Evolutionary conservation across 2,329 filamentous ascomycete genomes (phyloP), one percentile per base, ranked within the genome.

Genomic region (Ilyonectria mors-panacis): DNA sequence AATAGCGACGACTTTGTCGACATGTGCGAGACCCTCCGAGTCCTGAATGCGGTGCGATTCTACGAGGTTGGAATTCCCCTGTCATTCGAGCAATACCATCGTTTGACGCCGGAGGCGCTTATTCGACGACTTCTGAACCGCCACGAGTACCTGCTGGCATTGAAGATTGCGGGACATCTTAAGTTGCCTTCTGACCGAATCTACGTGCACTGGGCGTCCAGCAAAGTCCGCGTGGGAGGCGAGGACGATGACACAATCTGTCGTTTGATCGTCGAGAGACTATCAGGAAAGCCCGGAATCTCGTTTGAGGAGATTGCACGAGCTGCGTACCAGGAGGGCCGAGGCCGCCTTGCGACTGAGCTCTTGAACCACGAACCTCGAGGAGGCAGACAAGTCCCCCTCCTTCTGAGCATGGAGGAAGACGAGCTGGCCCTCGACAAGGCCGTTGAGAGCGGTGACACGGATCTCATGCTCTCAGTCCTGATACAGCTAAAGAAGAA

Each of bases 1-100:
- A 98, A 96, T 80, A 98, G 95, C 77, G 96, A 99, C 77, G 95
- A 99, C 71, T 99, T 98, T 81, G 96, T 99, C 60, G 95, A 98
- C 70, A 98, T 98, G 92, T 97, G 94, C 73, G 95, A 99, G 80
- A 96, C 92, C 1, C 83, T 99, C 17, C 92, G 96, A 17, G 95
- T 99, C 0, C 86, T 99, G 54, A 98, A 98, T 75, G 95, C 95
- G 7, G 93, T 95, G 13, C 91, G 96, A 58, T 97, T 93, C 79
- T 98, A 96, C 78, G 93, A 97, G 75, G 88, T 98, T 59, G 96
- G 96, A 2, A 84, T 99, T 23, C 94, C 95, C 0, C 80, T 99
- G 5, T 97, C 95, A 4, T 97, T 96, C 77, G 95, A 98, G 70
- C 95, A 99, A 80, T 98, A 96, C 78, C 89, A 96, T 70, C 92